Base-by-base conservation (phyloP, 2,329 filamentous ascomycete genomes). In the Aspergillus candidus region DNA sequence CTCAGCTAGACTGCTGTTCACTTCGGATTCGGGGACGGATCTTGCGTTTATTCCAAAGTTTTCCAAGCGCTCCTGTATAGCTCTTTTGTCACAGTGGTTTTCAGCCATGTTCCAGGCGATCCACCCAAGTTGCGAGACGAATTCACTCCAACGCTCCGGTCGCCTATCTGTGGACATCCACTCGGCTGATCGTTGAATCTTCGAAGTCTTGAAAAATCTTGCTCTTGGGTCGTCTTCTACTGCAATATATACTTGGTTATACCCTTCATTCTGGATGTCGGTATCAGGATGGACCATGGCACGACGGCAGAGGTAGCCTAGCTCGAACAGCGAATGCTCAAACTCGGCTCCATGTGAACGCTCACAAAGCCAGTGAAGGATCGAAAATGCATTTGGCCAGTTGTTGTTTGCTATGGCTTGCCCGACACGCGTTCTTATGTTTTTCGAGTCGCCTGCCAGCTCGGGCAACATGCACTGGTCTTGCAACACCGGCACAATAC, bases 401-500 rank as follows among this genome's bases (percentile, higher is more conserved):
- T 58, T 38, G 1, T 35, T 43, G 2, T 30, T 30, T 0, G 22
- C n/a, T 3, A 52, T 44, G 1, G 47, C 30, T 0, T 32, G 14
- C 6, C 57, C 42, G 1, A 51, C 43, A 0, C 43, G 50, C 14
- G 31, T 30, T n/a, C 45, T 49, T 4, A 61, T 29, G 1, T 31
- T 43, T 1, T 10, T 2, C 0, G 44, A 53, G 15, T 62, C 50
- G 1, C 49, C 60, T 1, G 54, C 33, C 6, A 65, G 47, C 2
- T 49, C 33, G 6, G 60, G 62, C 3, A 65, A 34, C 7, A 60
- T 35, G 1, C 15, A 4, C 4, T 33, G 40, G 2, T 45, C 12
- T 32, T 39, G 54, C 2, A 65, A 14, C 4, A 51, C 50, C 0
- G 61, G 61, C n/a, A 65, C 44, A 15, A 63, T 57, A 35, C 63